These are phyloP conservation scores for Melampsora americana DNA, from an alignment of 1,284 basidiomycete genomes.

Conservation along the genomic window DNA sequence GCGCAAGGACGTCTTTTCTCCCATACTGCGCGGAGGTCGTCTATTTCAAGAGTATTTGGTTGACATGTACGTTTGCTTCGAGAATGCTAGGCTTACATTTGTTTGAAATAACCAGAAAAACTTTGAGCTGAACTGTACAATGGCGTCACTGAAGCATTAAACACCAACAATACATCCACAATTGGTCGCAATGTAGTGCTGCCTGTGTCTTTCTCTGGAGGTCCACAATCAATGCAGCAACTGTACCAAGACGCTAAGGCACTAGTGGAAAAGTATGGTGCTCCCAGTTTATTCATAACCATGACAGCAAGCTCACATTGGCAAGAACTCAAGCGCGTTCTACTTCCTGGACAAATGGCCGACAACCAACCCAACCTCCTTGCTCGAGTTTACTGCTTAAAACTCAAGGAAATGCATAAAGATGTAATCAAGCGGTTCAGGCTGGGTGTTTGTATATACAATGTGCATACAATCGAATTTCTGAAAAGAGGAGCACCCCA, in stretches of 20 bases:
- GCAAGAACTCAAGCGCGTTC: not conserved
- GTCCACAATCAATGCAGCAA: slow-evolving; percentile 1
- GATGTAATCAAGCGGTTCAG: not conserved
- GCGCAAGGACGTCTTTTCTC: too few species aligned
- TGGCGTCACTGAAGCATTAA: not conserved
- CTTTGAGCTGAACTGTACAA: slow-evolving; percentile 55
- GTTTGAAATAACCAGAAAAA: slow-evolving; percentile 56
- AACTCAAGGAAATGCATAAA: not conserved
- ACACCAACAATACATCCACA: not conserved
- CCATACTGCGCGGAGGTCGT: too few species aligned
- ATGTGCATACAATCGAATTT: slow-evolving; percentile 60
- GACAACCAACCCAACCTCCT: not conserved
- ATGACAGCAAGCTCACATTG: slow-evolving; percentile 8
- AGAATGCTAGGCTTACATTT: too few species aligned
- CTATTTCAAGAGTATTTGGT: too few species aligned
- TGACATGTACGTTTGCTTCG: too few species aligned
- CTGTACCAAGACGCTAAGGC: slow-evolving; percentile 17
- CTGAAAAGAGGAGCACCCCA: slow-evolving; percentile 61
- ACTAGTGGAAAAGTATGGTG: not conserved
- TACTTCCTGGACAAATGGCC: not conserved
- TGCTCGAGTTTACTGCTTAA: not conserved
- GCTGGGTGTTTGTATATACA: slow-evolving; percentile 54
- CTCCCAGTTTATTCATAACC: slow-evolving; percentile 19
- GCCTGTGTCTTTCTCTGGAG: not conserved
- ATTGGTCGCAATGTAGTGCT: not conserved